Evolutionary conservation across 306 rosid species (phyloP).

Genomic region (Cucurbita moschata): DNA sequence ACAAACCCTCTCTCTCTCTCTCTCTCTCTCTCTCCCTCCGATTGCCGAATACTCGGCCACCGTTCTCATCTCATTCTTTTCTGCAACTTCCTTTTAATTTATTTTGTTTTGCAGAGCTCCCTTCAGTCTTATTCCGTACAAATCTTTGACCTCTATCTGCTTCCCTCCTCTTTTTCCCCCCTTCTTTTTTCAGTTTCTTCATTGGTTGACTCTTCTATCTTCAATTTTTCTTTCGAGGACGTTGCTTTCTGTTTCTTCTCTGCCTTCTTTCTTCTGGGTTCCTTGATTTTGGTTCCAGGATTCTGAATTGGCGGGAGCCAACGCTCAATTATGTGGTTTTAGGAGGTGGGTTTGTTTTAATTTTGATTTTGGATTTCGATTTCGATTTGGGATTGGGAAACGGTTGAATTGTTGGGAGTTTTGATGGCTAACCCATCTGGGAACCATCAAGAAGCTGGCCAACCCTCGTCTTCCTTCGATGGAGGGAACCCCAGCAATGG

Average conservation of each 20-base stretch:
- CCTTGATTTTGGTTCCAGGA: constrained; percentile 5
- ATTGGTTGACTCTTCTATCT: background rate
- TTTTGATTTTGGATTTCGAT: background rate
- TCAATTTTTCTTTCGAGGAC: background rate
- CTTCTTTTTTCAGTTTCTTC: background rate
- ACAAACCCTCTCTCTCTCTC: constrained; percentile 23
- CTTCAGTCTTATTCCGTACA: constrained; percentile 25
- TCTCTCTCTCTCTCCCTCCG: constrained; percentile 18
- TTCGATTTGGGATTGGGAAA: constrained; percentile 7
- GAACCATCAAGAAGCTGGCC: constrained; percentile 61
- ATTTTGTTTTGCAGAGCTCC: constrained; percentile 20
- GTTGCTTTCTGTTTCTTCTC: background rate
- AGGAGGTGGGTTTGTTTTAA: constrained; percentile 7
- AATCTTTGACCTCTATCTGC: background rate
- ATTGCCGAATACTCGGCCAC: constrained; percentile 5
- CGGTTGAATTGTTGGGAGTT: background rate
- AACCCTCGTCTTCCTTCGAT: constrained; percentile 55
- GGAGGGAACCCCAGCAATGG: constrained; percentile 45
- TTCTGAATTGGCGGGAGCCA: constrained; percentile 60
- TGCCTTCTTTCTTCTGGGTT: background rate
- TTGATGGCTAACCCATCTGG: constrained; percentile 68
- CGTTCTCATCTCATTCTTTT: background rate
- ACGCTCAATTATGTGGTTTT: constrained; percentile 24
- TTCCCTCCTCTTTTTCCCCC: no score
- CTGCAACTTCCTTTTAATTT: background rate